Percentiles rank a stretch among this genome's conserved stretches.
Conservation (phyloP, 2,329 filamentous ascomycete species). For the Ophiocordyceps camponoti-floridani region DNA sequence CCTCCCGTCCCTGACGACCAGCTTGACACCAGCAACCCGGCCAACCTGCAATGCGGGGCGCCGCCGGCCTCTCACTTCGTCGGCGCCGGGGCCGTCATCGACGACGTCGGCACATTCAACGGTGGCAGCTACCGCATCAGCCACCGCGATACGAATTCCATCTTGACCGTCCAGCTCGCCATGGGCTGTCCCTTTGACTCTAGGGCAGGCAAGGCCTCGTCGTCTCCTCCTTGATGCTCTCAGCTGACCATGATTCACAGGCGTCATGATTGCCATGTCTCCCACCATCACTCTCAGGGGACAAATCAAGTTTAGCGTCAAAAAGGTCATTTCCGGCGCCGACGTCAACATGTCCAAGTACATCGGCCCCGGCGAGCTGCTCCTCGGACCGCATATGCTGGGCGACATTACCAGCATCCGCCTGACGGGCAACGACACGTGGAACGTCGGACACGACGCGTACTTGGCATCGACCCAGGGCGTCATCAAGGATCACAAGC, state of each 20-base stretch:
- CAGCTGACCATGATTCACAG: constrained; percentile 21
- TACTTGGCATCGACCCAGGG: constrained; percentile 76
- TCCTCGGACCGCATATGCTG: constrained; percentile 62
- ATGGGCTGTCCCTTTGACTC: constrained; percentile 69
- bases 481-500: constrained; percentile 75
- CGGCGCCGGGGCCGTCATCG: constrained; percentile 43
- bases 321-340: constrained; percentile 73
- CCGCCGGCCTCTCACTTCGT: constrained; percentile 37
- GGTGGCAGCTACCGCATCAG: constrained; percentile 87
- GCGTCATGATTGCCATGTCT: constrained; percentile 90
- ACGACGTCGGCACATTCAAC: constrained; percentile 94
- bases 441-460: constrained; percentile 74
- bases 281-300: constrained; percentile 73
- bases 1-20: constrained; percentile 7
- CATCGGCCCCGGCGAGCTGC: constrained; percentile 78
- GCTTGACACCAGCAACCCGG: constrained; percentile 7
- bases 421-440: constrained; percentile 52
- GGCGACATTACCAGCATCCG: constrained; percentile 76
- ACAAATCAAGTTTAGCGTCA: constrained; percentile 67
- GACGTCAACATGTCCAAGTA: constrained; percentile 65
- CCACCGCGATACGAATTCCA: constrained; percentile 78
- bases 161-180: constrained; percentile 76
- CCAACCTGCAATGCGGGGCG: constrained; percentile 18
- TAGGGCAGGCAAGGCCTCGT: constrained; percentile 45
- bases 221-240: not conserved